Conservation (phyloP, 345 rosid species). For the Dipteronia dyeriana region DNA sequence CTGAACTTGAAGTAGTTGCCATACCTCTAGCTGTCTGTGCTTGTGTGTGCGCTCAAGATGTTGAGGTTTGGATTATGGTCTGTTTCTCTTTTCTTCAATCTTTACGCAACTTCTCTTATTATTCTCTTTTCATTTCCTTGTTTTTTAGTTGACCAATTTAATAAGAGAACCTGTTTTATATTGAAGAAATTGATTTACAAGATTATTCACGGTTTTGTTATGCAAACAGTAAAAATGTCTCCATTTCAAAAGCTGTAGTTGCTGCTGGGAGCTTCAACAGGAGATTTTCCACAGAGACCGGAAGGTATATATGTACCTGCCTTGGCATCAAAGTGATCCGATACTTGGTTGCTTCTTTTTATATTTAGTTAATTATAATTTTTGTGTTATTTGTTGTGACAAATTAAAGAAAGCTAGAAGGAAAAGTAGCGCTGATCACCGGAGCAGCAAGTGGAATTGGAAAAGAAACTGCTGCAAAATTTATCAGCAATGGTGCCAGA, state of each 20-base stretch:
- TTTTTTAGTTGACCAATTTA: too few relatives aligned
- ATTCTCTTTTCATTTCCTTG: too few relatives aligned
- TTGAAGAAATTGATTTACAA: too few relatives aligned
- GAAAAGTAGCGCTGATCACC: conserved; percentile 80
- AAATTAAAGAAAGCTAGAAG: conserved; percentile 61
- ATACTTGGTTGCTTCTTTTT: neutral
- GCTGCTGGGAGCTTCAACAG: conserved; percentile 22
- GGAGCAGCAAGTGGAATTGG: conserved; percentile 95
- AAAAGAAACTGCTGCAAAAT: conserved; percentile 67
- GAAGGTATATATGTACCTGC: conserved; percentile 15
- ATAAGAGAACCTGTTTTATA: neutral
- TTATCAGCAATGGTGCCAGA: conserved; percentile 73
- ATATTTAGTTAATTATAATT: too few relatives aligned
- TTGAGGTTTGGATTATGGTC: too few relatives aligned
- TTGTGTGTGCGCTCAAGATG: too few relatives aligned
- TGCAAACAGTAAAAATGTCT: conserved; percentile 7
- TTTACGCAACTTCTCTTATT: too few relatives aligned
- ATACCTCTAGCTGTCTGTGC: too few relatives aligned
- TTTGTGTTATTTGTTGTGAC: neutral
- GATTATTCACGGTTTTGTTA: too few relatives aligned
- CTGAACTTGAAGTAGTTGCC: too few relatives aligned
- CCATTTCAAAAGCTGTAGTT: conserved; percentile 17
- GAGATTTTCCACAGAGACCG: conserved; percentile 27
- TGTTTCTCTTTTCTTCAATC: too few relatives aligned
- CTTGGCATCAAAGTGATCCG: neutral